phyloP scores from a whole-genome alignment of 768 basidiomycete species.

The Suillus brevipes region DNA sequence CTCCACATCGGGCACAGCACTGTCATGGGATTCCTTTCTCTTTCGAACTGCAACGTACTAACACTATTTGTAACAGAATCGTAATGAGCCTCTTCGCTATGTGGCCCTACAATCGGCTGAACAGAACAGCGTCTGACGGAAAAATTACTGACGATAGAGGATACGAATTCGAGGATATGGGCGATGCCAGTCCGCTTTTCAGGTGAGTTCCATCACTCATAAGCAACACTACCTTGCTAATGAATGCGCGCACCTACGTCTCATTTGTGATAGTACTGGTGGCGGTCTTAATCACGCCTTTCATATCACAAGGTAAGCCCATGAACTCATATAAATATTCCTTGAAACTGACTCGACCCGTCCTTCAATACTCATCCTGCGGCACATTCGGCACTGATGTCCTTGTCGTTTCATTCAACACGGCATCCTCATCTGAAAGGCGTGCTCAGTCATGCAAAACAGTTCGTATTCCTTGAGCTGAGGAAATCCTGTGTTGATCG shows the following conservation, averaged over 20 bases:
- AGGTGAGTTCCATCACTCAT: constrained; percentile 28
- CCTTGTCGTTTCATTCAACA: too few relatives aligned
- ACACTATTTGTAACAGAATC: constrained; percentile 39
- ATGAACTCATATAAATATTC: too few relatives aligned
- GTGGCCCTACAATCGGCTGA: constrained; percentile 51
- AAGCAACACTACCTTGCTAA: not conserved
- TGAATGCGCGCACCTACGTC: too few relatives aligned
- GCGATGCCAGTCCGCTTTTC: too few relatives aligned
- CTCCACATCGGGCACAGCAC: constrained; percentile 40
- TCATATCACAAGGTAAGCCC: too few relatives aligned
- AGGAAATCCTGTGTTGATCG: not conserved
- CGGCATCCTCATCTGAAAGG: too few relatives aligned
- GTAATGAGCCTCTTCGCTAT: constrained; percentile 42
- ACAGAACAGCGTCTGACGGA: constrained; percentile 45
- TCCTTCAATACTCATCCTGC: too few relatives aligned
- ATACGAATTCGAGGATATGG: constrained; percentile 46
- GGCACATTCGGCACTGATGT: too few relatives aligned
- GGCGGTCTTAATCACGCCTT: too few relatives aligned
- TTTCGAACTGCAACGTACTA: constrained; percentile 22
- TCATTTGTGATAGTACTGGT: too few relatives aligned
- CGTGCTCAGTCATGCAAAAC: constrained; percentile 83
- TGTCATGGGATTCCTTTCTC: constrained; percentile 34
- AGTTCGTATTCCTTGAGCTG: constrained; percentile 46
- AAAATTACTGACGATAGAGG: constrained; percentile 42
- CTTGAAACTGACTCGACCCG: too few relatives aligned